Conservation (phyloP, 768 basidiomycete genomes). For the Trametes villosa region DNA sequence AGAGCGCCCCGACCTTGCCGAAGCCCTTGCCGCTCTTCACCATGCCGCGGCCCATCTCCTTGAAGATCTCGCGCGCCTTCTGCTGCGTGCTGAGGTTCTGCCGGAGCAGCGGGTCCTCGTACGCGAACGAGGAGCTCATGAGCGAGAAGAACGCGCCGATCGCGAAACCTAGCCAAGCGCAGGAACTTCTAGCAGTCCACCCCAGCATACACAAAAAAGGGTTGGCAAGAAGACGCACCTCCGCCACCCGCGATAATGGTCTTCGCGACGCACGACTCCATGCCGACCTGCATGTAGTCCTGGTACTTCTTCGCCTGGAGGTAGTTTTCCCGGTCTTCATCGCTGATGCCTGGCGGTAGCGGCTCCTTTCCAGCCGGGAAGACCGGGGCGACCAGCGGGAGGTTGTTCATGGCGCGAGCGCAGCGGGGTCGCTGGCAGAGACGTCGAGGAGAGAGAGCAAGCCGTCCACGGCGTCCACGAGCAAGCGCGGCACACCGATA, state of each 20-base stretch:
- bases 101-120: slow-evolving; percentile 89
- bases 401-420: slow-evolving; percentile 23
- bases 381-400: slow-evolving; percentile 63
- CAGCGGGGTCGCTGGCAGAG: neutral
- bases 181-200: slow-evolving; percentile 25
- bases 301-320: slow-evolving; percentile 80
- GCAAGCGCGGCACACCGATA: too few species aligned
- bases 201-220: neutral
- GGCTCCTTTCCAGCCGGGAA: slow-evolving; percentile 88
- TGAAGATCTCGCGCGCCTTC: slow-evolving; percentile 84
- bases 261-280: slow-evolving; percentile 89
- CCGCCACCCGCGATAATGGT: slow-evolving; percentile 78
- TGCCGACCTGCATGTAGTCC: slow-evolving; percentile 65
- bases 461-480: too few species aligned
- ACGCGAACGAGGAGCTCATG: slow-evolving; percentile 94
- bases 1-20: slow-evolving; percentile 91
- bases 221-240: slow-evolving; percentile 57
- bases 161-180: slow-evolving; percentile 69
- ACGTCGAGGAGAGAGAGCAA: neutral
- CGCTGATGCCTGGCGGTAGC: slow-evolving; percentile 79
- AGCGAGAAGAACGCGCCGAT: slow-evolving; percentile 95
- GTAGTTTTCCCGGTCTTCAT: slow-evolving; percentile 73
- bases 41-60: slow-evolving; percentile 95
- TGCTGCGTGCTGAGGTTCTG: slow-evolving; percentile 65
- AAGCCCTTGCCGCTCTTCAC: slow-evolving; percentile 90